phyloP scores from a whole-genome alignment of 1,284 basidiomycete species.

The Meira miltonrushii region DNA sequence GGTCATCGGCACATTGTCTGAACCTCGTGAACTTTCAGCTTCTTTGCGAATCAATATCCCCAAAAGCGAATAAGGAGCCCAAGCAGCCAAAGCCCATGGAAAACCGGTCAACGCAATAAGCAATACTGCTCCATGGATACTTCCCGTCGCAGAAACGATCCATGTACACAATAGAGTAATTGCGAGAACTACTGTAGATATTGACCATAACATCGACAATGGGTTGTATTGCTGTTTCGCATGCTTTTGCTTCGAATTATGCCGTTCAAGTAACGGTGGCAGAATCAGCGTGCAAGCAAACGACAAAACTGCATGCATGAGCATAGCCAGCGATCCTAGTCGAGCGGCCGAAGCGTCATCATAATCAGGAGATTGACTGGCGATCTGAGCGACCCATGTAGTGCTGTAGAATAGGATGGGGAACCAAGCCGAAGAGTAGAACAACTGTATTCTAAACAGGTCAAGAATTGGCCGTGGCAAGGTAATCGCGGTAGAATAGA shows the following conservation, averaged over 20 bases:
- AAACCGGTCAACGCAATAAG: slow-evolving; percentile 4
- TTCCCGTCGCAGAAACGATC: neutral
- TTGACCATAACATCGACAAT: slow-evolving; percentile 1
- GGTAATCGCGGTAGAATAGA: neutral
- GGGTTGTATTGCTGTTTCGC: neutral
- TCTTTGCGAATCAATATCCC: neutral
- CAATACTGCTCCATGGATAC: slow-evolving; percentile 1
- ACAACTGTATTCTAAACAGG: slow-evolving; percentile 18
- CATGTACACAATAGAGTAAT: neutral
- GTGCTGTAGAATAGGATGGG: slow-evolving; percentile 42
- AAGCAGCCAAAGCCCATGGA: slow-evolving; percentile 3
- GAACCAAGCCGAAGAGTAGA: slow-evolving; percentile 47
- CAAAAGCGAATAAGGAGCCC: slow-evolving; percentile 1
- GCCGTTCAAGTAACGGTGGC: neutral
- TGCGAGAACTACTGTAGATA: neutral
- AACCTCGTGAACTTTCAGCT: too few relatives aligned
- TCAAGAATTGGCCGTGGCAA: slow-evolving; percentile 3
- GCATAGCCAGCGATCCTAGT: slow-evolving; percentile 7
- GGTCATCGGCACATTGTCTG: too few relatives aligned
- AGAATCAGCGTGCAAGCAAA: slow-evolving; percentile 1
- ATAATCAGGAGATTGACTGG: neutral
- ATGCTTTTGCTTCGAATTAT: too few relatives aligned
- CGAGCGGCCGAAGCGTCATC: neutral
- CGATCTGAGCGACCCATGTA: slow-evolving; percentile 43
- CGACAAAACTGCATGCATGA: slow-evolving; percentile 5